These are phyloP conservation scores for Kodamaea alishanica DNA, from an alignment of 1,139 yeast species.

Conservation along the genomic window DNA sequence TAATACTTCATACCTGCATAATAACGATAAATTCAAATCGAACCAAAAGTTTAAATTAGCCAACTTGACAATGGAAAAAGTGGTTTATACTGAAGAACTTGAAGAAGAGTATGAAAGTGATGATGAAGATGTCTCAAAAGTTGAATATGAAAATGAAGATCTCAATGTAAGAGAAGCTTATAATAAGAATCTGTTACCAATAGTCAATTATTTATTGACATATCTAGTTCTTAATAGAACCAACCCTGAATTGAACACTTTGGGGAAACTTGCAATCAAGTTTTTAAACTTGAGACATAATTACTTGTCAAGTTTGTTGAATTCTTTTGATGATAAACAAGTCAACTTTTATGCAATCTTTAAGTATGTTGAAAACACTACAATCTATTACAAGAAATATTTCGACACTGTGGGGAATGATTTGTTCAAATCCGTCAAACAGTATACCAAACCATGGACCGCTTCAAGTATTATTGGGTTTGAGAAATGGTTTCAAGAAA, in stretches of 20 bases:
- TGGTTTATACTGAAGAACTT: constrained; percentile 14
- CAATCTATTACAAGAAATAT: constrained; percentile 23
- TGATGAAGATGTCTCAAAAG: constrained; percentile 14
- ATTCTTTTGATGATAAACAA: constrained; percentile 7
- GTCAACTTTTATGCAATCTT: constrained; percentile 29
- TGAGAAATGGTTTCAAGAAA: constrained; percentile 26
- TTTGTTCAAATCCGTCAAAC: constrained; percentile 18
- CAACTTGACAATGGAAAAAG: constrained; percentile 4
- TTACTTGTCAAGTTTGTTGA: constrained; percentile 18
- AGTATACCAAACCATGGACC: constrained; percentile 27
- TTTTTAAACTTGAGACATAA: constrained; percentile 25
- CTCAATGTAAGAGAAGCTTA: constrained; percentile 13
- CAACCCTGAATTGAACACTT: constrained; percentile 16
- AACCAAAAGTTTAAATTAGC: constrained; percentile 14
- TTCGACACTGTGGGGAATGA: constrained; percentile 23
- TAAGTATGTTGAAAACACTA: constrained; percentile 35
- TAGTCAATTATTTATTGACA: constrained; percentile 33
- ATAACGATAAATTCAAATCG: constrained; percentile 16
- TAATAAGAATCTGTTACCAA: constrained; percentile 25
- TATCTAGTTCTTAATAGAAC: constrained; percentile 28
- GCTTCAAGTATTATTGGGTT: constrained; percentile 28
- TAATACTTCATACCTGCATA: constrained; percentile 10
- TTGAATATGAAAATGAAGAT: constrained; percentile 12
- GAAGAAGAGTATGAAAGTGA: constrained; percentile 18
- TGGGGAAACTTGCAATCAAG: constrained; percentile 20